phyloP scores from a whole-genome alignment of 768 basidiomycete genomes.

The Peribolospora baueri region DNA sequence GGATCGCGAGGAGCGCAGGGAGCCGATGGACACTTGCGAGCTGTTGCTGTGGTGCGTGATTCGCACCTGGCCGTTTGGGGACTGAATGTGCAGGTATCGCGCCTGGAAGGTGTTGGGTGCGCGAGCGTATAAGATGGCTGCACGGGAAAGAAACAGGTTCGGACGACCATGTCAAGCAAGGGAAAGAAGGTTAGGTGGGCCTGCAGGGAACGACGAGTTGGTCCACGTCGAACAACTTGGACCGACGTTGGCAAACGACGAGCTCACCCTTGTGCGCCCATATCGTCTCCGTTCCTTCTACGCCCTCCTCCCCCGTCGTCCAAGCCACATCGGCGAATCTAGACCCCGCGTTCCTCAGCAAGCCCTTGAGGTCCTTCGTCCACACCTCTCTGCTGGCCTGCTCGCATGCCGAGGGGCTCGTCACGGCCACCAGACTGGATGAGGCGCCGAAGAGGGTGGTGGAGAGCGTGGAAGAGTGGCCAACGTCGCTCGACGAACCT shows the following conservation, averaged over 20 bases:
- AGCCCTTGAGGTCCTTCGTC: slow-evolving; percentile 51
- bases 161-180: background rate
- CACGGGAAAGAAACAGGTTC: background rate
- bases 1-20: slow-evolving; percentile 30
- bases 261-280: slow-evolving; percentile 2
- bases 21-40: slow-evolving; percentile 34
- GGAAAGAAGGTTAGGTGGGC: background rate
- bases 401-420: too few species aligned
- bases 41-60: too few species aligned
- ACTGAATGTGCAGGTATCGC: slow-evolving; percentile 36
- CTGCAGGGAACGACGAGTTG: slow-evolving; percentile 6
- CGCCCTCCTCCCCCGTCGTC: slow-evolving; percentile 36
- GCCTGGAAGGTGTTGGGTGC: slow-evolving; percentile 78
- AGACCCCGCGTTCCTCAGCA: slow-evolving; percentile 66
- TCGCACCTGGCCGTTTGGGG: too few species aligned
- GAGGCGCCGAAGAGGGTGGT: too few species aligned
- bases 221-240: slow-evolving; percentile 1
- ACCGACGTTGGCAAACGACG: background rate
- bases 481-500: too few species aligned
- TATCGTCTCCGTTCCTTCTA: slow-evolving; percentile 20
- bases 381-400: slow-evolving; percentile 30
- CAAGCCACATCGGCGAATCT: slow-evolving; percentile 95
- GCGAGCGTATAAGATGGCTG: slow-evolving; percentile 82
- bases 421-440: too few species aligned
- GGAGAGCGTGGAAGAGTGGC: too few species aligned